Percentiles rank a stretch among this genome's conserved stretches.
phyloP scores from a whole-genome alignment of 371 early-diverging fungal species.

The Cokeromyces recurvatus region DNA sequence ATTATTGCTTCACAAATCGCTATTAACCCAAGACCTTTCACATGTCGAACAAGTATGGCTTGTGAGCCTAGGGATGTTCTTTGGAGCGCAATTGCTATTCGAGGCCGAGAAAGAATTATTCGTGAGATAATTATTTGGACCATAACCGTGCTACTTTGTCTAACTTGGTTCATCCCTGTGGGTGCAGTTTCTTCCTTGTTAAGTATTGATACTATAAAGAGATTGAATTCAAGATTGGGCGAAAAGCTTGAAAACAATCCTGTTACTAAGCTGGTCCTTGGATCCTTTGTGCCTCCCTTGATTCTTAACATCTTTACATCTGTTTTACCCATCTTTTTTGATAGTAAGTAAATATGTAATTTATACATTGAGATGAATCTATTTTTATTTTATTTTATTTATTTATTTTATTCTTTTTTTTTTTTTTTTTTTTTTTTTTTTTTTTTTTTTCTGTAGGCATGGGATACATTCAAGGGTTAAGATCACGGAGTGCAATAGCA shows the following conservation, averaged over 20 bases:
- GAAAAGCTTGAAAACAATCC: slow-evolving; percentile 11
- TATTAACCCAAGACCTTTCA: slow-evolving; percentile 59
- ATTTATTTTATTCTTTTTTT: neutral
- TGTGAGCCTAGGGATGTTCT: slow-evolving; percentile 74
- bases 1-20: slow-evolving; percentile 57
- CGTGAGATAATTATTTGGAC: slow-evolving; percentile 42
- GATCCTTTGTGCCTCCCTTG: slow-evolving; percentile 51
- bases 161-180: slow-evolving; percentile 48
- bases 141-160: slow-evolving; percentile 28
- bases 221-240: slow-evolving; percentile 19
- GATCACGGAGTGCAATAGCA: slow-evolving; percentile 37
- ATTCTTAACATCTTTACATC: slow-evolving; percentile 50
- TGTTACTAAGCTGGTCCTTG: slow-evolving; percentile 33
- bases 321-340: slow-evolving; percentile 58
- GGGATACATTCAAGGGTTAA: slow-evolving; percentile 38
- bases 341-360: slow-evolving; percentile 31
- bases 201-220: slow-evolving; percentile 33
- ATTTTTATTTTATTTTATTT: too few species aligned
- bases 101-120: slow-evolving; percentile 36
- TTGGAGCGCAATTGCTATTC: slow-evolving; percentile 59
- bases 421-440: slow-evolving; percentile 1
- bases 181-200: slow-evolving; percentile 42
- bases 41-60: slow-evolving; percentile 60
- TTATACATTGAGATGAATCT: too few species aligned
- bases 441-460: slow-evolving; percentile 17